Conservation (phyloP, 345 rosid species). For the Carallia pectinifolia region DNA sequence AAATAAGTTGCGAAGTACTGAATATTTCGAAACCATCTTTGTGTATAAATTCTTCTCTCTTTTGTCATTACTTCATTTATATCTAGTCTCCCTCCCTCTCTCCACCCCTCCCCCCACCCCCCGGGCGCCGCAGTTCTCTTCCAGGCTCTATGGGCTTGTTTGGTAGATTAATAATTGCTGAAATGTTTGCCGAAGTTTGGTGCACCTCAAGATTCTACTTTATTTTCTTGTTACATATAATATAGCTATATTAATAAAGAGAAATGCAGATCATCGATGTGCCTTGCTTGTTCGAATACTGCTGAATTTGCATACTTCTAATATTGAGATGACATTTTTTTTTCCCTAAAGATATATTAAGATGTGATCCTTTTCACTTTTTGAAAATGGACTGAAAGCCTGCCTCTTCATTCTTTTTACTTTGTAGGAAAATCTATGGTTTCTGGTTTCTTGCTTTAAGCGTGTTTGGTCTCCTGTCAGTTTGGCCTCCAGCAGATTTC, state of each 20-base stretch:
- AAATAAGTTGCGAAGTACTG: conserved; percentile 18
- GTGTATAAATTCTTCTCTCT: not conserved
- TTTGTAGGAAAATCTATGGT: not conserved
- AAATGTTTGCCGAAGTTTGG: conserved; percentile 9
- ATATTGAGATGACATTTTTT: no score
- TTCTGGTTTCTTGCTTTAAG: conserved; percentile 10
- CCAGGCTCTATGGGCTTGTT: not conserved
- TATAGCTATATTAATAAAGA: no score
- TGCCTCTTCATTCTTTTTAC: no score
- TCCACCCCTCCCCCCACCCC: not conserved
- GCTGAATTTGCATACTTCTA: no score
- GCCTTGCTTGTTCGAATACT: no score
- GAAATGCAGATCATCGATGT: no score
- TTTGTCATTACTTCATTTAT: not conserved
- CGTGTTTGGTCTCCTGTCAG: conserved; percentile 10
- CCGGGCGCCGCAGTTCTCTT: not conserved
- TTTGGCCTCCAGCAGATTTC: conserved; percentile 14
- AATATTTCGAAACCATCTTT: conserved; percentile 12
- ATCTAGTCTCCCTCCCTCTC: not conserved
- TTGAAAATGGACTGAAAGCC: no score
- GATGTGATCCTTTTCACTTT: no score
- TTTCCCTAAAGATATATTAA: no score
- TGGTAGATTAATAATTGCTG: not conserved
- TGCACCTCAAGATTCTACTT: no score
- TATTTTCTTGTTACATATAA: no score